Percentiles rank a stretch among this genome's conserved stretches.
Evolutionary conservation across 192 early-diverging fungal species (phyloP).

Genomic region (Linnemannia hyalina): DNA sequence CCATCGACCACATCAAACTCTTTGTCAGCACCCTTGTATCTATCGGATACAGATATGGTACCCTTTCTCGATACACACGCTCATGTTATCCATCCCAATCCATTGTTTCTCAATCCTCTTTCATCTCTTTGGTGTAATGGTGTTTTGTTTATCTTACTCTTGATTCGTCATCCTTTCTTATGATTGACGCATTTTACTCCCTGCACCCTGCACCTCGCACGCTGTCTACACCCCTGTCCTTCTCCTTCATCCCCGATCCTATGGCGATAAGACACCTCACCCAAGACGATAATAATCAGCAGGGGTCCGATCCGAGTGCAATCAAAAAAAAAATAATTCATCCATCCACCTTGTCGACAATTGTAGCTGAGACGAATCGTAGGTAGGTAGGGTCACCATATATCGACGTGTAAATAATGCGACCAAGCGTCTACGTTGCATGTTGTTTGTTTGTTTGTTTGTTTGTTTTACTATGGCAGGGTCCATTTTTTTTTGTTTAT

Average conservation of each 20-base stretch:
- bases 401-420: neutral
- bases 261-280: neutral
- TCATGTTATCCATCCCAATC: neutral
- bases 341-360: too few species aligned
- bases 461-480: neutral
- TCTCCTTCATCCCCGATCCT: too few species aligned
- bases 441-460: neutral
- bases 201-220: neutral
- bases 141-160: neutral
- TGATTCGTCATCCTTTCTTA: neutral
- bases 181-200: neutral
- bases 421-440: neutral
- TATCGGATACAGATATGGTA: neutral
- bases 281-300: neutral
- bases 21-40: neutral
- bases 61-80: neutral
- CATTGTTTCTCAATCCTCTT: neutral
- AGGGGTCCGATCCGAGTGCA: conserved; percentile 3
- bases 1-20: neutral
- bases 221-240: too few species aligned
- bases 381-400: neutral
- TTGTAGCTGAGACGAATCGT: too few species aligned
- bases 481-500: neutral
- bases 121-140: neutral
- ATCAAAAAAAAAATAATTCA: neutral